These are phyloP conservation scores for Rubus parviflorus DNA, from an alignment of 306 rosid species.

Conservation along the genomic window DNA sequence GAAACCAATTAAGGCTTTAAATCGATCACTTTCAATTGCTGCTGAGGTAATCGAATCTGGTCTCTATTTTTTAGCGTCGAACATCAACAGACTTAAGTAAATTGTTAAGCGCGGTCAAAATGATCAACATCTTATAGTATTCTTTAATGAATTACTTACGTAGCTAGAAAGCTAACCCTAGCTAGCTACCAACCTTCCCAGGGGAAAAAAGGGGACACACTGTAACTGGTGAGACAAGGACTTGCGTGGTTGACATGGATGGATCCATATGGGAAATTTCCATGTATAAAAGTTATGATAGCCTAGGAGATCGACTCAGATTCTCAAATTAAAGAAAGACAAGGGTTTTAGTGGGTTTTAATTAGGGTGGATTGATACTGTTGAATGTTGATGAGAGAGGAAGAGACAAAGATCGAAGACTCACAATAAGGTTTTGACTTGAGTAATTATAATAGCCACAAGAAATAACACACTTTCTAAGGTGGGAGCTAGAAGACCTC, in stretches of 20 bases:
- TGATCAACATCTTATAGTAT: neutral
- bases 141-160: neutral
- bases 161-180: neutral
- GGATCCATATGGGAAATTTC: neutral
- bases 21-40: neutral
- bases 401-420: neutral
- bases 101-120: neutral
- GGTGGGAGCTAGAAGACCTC: neutral
- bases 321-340: neutral
- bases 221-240: conserved; percentile 34
- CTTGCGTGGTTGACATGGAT: neutral
- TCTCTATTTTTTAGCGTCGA: neutral
- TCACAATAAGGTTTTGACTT: neutral
- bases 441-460: neutral
- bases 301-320: neutral
- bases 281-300: neutral
- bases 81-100: neutral
- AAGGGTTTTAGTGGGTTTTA: neutral
- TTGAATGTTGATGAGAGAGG: neutral
- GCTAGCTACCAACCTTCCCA: conserved; percentile 23
- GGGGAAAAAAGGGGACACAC: conserved; percentile 4
- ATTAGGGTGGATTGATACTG: neutral
- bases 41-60: neutral
- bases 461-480: neutral
- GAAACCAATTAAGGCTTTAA: neutral